These are phyloP conservation scores for Mycena rebaudengoi DNA, from an alignment of 768 basidiomycete species.

Conservation along the genomic window DNA sequence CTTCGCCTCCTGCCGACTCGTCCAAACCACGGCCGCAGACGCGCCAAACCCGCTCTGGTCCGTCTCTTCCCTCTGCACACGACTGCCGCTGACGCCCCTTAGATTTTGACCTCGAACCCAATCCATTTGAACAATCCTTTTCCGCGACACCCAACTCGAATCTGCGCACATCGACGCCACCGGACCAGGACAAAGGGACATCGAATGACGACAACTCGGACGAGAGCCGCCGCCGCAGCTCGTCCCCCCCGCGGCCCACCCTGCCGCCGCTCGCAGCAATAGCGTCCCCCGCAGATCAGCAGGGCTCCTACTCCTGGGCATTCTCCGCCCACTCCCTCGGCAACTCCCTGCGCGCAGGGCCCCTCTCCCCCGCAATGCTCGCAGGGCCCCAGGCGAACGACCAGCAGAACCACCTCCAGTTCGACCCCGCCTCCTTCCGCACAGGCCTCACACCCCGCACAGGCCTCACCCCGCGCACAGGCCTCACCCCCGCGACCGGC, in stretches of 20 bases:
- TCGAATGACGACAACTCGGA: slow-evolving; percentile 7
- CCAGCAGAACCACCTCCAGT: slow-evolving; percentile 52
- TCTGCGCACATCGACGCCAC: slow-evolving; percentile 9
- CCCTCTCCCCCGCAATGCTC: slow-evolving; percentile 96
- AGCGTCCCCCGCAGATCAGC: slow-evolving; percentile 73
- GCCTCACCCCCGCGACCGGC: slow-evolving; percentile 78
- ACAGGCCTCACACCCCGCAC: slow-evolving; percentile 90
- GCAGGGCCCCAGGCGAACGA: slow-evolving; percentile 76
- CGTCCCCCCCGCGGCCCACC: slow-evolving; percentile 69
- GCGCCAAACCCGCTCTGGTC: slow-evolving; percentile 48
- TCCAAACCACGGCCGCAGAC: slow-evolving; percentile 49
- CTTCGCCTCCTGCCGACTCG: slow-evolving; percentile 24
- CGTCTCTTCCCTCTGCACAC: no score
- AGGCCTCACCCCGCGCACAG: slow-evolving; percentile 87
- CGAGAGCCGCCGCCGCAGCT: slow-evolving; percentile 43
- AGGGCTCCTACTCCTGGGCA: slow-evolving; percentile 72
- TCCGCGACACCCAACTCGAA: slow-evolving; percentile 48
- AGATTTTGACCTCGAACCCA: slow-evolving; percentile 83
- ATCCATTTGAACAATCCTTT: slow-evolving; percentile 97
- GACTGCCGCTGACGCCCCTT: no score
- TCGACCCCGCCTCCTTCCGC: slow-evolving; percentile 78
- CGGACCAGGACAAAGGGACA: not conserved
- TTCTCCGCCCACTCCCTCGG: slow-evolving; percentile 65
- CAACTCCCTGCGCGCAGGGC: slow-evolving; percentile 90
- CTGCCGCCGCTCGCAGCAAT: slow-evolving; percentile 86